Percentiles rank a stretch among this genome's conserved stretches.
Conservation (phyloP, 345 rosid genomes). For the Gossypioides kirkii region DNA sequence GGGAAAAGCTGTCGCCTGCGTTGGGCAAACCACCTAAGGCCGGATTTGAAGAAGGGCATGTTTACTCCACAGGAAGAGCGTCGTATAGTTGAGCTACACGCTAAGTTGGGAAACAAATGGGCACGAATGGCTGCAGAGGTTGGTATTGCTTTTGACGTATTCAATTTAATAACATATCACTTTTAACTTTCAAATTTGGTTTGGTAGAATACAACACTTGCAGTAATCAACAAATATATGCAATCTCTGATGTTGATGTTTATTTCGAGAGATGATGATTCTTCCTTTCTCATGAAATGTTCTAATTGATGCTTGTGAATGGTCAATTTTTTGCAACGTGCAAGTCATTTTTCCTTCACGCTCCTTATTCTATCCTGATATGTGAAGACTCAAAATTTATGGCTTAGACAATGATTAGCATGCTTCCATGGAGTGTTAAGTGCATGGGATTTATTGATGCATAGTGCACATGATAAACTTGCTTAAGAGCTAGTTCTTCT, state of each 20-base stretch:
- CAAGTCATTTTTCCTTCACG: background rate
- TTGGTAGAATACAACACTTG: background rate
- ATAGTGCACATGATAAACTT: background rate
- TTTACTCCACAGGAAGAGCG: conserved; percentile 48
- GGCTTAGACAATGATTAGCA: background rate
- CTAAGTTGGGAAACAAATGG: conserved; percentile 20
- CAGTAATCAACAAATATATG: background rate
- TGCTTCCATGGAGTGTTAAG: background rate
- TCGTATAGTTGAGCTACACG: conserved; percentile 47
- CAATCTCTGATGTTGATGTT: background rate
- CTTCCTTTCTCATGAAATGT: background rate
- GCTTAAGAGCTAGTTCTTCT: background rate
- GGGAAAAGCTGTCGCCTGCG: conserved; percentile 69
- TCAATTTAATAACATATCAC: background rate
- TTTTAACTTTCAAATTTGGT: background rate
- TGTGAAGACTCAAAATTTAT: background rate
- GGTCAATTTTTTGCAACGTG: background rate
- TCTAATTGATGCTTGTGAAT: conserved; percentile 8
- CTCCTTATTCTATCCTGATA: background rate
- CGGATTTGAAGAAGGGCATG: conserved; percentile 49
- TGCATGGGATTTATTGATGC: background rate
- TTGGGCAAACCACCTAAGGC: conserved; percentile 66
- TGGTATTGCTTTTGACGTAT: conserved; percentile 6
- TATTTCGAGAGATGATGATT: background rate
- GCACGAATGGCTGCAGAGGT: conserved; percentile 18